Conservation (phyloP, 2,329 filamentous ascomycete genomes). For the Dothideomycetes sp. region DNA sequence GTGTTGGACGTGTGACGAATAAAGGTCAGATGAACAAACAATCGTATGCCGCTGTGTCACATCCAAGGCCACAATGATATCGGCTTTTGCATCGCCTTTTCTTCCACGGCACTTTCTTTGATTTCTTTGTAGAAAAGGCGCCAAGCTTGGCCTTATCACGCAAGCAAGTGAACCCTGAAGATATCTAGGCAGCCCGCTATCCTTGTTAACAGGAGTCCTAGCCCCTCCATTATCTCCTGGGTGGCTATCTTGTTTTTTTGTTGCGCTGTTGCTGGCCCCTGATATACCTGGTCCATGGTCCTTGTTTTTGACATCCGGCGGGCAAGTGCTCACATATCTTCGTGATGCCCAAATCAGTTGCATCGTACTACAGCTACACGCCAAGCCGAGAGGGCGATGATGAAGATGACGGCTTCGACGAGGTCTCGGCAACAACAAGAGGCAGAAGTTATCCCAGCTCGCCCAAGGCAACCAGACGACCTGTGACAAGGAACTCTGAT, state of each 20-base stretch:
- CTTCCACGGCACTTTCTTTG: too few species aligned
- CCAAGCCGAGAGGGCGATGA: constrained; percentile 14
- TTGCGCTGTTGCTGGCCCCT: too few species aligned
- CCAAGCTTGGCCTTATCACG: too few species aligned
- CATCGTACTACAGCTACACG: constrained; percentile 15
- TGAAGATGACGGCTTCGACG: constrained; percentile 20
- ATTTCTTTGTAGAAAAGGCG: too few species aligned
- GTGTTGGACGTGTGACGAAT: constrained; percentile 1
- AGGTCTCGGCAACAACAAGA: too few species aligned
- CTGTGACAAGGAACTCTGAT: constrained; percentile 19
- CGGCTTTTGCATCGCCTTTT: too few species aligned
- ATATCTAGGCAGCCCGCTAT: too few species aligned
- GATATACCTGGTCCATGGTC: not conserved
- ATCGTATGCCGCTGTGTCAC: not conserved
- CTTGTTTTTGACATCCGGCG: not conserved
- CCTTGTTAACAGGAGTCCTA: too few species aligned
- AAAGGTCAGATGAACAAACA: constrained; percentile 5
- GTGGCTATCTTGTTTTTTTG: too few species aligned
- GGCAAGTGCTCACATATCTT: not conserved
- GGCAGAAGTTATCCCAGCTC: constrained; percentile 3
- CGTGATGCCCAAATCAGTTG: constrained; percentile 22
- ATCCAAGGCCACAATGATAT: not conserved
- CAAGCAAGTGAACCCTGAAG: too few species aligned
- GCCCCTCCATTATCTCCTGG: too few species aligned
- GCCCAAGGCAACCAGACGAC: not conserved